Conservation (phyloP, 352 stramenopile species). For the Phytophthora cactorum region DNA sequence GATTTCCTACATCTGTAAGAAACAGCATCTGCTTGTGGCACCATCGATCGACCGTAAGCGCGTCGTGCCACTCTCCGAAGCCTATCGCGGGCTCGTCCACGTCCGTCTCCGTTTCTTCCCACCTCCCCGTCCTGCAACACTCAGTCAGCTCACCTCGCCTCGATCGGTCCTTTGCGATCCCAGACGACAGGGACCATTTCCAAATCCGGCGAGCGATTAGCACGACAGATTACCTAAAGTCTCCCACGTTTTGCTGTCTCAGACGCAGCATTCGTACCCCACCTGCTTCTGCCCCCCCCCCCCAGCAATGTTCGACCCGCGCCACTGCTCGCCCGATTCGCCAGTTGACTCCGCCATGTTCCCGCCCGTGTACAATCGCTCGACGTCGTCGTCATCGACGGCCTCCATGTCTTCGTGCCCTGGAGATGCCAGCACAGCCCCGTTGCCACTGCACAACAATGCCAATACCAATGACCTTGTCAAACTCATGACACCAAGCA, state of each 20-base stretch:
- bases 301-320: constrained; percentile 40
- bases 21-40: constrained; percentile 22
- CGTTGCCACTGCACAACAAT: constrained; percentile 2
- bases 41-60: constrained; percentile 15
- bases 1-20: constrained; percentile 25
- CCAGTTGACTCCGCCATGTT: constrained; percentile 82
- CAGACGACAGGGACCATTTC: constrained; percentile 32
- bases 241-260: constrained; percentile 38
- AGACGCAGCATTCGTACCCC: constrained; percentile 43
- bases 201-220: constrained; percentile 48
- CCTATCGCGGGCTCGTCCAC: constrained; percentile 22
- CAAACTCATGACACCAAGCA: constrained; percentile 28
- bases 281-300: background rate
- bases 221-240: constrained; percentile 45
- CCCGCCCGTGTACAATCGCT: constrained; percentile 59
- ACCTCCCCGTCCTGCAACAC: constrained; percentile 14
- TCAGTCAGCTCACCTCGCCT: constrained; percentile 27
- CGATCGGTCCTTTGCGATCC: constrained; percentile 6
- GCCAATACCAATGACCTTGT: constrained; percentile 9
- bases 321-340: constrained; percentile 50
- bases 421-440: constrained; percentile 8
- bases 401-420: constrained; percentile 30
- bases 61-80: constrained; percentile 30
- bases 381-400: constrained; percentile 38
- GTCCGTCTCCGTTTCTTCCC: constrained; percentile 30